Conservation (phyloP, 352 stramenopile genomes). For the Phytophthora litchii region DNA sequence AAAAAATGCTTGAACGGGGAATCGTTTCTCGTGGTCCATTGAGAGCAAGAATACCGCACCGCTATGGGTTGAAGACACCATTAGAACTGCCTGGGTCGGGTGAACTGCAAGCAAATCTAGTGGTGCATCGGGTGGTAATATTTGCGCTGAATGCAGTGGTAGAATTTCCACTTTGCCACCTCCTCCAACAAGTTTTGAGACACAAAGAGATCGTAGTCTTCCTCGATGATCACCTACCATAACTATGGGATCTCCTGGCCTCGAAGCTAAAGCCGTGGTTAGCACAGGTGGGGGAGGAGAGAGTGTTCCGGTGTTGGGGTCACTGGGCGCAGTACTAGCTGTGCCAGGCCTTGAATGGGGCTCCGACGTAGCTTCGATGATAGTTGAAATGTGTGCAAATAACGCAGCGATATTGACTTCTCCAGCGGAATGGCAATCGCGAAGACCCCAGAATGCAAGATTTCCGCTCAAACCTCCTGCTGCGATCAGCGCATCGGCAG, state of each 20-base stretch:
- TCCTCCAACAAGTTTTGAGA: conserved; percentile 55
- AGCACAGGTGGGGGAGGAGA: conserved; percentile 22
- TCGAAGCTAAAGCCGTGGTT: conserved; percentile 55
- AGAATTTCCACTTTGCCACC: conserved; percentile 57
- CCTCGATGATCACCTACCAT: conserved; percentile 66
- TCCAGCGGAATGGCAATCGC: conserved; percentile 45
- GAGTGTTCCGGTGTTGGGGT: background rate
- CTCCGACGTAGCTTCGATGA: conserved; percentile 1
- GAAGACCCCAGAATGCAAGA: conserved; percentile 61
- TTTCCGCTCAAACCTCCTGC: conserved; percentile 53
- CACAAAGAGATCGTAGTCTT: conserved; percentile 59
- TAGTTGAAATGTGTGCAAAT: conserved; percentile 39
- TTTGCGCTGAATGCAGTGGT: conserved; percentile 65
- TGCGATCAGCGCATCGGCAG: conserved; percentile 51
- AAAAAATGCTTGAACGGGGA: conserved; percentile 63
- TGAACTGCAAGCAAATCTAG: conserved; percentile 71
- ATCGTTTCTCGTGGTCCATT: conserved; percentile 75
- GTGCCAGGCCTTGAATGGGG: conserved; percentile 25
- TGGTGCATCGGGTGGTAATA: conserved; percentile 32
- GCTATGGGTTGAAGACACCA: conserved; percentile 60
- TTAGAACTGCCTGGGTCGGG: conserved; percentile 52
- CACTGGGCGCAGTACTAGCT: conserved; percentile 2
- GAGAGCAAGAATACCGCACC: conserved; percentile 60
- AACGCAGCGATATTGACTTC: conserved; percentile 46
- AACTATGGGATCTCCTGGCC: conserved; percentile 59